These are phyloP conservation scores for Haplosporangium sp. DNA, from an alignment of 371 early-diverging fungal species.

Conservation along the genomic window DNA sequence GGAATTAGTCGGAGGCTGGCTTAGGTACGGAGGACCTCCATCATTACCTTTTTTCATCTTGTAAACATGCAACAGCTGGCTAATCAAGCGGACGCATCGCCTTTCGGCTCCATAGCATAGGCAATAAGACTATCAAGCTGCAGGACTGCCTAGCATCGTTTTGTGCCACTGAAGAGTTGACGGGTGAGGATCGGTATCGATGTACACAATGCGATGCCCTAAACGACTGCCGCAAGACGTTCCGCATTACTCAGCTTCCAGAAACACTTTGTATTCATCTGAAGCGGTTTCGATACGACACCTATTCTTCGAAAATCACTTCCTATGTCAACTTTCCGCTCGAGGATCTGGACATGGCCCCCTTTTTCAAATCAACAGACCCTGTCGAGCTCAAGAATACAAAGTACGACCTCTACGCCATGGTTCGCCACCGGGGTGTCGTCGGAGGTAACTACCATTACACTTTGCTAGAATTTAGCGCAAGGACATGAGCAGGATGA, in stretches of 20 bases:
- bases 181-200: slow-evolving; percentile 56
- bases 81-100: neutral
- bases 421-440: slow-evolving; percentile 60
- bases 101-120: slow-evolving; percentile 13
- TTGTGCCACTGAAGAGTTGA: slow-evolving; percentile 57
- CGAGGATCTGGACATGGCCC: slow-evolving; percentile 58
- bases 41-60: too few relatives aligned
- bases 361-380: slow-evolving; percentile 51
- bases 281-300: slow-evolving; percentile 58
- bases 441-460: slow-evolving; percentile 45
- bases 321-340: slow-evolving; percentile 63
- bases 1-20: slow-evolving; percentile 43
- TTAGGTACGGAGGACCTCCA: slow-evolving; percentile 25
- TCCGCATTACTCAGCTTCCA: slow-evolving; percentile 55
- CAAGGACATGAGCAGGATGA: too few relatives aligned
- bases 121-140: slow-evolving; percentile 37
- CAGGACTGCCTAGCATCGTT: slow-evolving; percentile 59
- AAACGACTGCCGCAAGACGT: slow-evolving; percentile 55
- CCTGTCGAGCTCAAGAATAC: slow-evolving; percentile 28
- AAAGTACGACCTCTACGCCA: slow-evolving; percentile 59
- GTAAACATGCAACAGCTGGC: neutral
- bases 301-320: slow-evolving; percentile 59
- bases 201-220: slow-evolving; percentile 56
- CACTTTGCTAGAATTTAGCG: too few relatives aligned
- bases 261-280: slow-evolving; percentile 61